Percentiles rank a stretch among this genome's conserved stretches.
Evolutionary conservation across 1,284 basidiomycete genomes (phyloP).

Genomic region (Hypsizygus ulmarius): DNA sequence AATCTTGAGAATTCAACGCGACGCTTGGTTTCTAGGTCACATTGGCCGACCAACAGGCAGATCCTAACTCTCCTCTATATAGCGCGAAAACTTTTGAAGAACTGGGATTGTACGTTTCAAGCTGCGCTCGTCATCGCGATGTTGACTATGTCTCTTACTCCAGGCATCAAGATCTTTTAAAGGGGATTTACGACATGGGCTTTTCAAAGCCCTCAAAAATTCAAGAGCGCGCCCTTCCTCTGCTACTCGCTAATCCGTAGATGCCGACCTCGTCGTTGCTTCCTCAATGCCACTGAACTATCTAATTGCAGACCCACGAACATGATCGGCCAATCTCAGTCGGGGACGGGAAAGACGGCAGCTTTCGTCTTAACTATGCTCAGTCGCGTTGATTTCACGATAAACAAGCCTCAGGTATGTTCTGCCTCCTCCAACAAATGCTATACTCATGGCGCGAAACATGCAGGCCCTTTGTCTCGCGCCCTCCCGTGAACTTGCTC

Average conservation of each 20-base stretch:
- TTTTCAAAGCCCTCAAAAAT: conserved; percentile 99
- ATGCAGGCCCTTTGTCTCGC: conserved; percentile 85
- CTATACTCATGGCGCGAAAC: conserved; percentile 3
- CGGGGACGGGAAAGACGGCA: conserved; percentile 98
- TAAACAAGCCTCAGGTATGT: conserved; percentile 81
- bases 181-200: conserved; percentile 95
- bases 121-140: background rate
- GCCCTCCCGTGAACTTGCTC: conserved; percentile 94
- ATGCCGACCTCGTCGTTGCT: conserved; percentile 28
- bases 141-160: background rate
- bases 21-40: conserved; percentile 67
- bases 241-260: conserved; percentile 89
- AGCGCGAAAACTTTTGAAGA: conserved; percentile 96
- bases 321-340: conserved; percentile 99
- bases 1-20: background rate
- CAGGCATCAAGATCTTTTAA: conserved; percentile 87
- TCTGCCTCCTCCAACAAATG: background rate
- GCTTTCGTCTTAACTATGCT: conserved; percentile 99
- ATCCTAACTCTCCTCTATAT: conserved; percentile 93
- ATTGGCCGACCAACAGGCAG: conserved; percentile 94
- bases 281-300: conserved; percentile 8
- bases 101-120: conserved; percentile 76
- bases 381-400: conserved; percentile 84
- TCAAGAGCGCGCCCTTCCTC: conserved; percentile 94
- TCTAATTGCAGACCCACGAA: conserved; percentile 73